phyloP scores from a whole-genome alignment of 306 rosid species.

The Styphnolobium japonicum region DNA sequence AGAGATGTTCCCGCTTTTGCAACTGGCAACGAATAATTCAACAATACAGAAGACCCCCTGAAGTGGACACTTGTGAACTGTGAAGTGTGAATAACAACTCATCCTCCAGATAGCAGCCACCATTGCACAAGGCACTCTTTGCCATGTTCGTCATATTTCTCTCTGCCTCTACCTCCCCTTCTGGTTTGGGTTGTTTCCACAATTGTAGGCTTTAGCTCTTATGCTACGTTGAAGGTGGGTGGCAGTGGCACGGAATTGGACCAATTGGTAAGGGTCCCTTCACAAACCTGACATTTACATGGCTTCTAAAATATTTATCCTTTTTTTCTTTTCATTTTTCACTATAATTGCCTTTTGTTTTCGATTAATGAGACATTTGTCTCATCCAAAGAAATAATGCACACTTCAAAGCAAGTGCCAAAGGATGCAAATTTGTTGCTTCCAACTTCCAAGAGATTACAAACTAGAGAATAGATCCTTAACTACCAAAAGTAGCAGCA shows the following conservation, averaged over 20 bases:
- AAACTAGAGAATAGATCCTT: background rate
- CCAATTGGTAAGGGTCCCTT: background rate
- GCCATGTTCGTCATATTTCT: background rate
- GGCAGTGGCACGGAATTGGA: background rate
- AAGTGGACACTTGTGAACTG: too few species aligned
- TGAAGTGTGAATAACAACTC: background rate
- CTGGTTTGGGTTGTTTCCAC: background rate
- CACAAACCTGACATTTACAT: background rate
- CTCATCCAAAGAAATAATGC: background rate
- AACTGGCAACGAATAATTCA: background rate
- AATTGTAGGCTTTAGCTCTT: background rate
- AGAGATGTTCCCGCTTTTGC: conserved; percentile 25
- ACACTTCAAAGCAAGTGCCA: background rate
- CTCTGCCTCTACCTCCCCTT: background rate
- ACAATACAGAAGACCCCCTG: too few species aligned
- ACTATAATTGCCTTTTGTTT: background rate
- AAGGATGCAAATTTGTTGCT: background rate
- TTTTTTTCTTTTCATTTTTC: background rate
- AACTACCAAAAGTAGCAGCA: background rate
- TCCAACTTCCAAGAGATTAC: background rate
- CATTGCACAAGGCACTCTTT: background rate
- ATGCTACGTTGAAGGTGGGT: background rate
- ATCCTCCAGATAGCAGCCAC: background rate
- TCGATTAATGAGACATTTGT: background rate
- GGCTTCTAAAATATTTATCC: background rate